A percentile compares a stretch with the other conserved stretches of the same genome.
Conservation (phyloP, 129 eudicot species). For the Artemisia tridentata region DNA sequence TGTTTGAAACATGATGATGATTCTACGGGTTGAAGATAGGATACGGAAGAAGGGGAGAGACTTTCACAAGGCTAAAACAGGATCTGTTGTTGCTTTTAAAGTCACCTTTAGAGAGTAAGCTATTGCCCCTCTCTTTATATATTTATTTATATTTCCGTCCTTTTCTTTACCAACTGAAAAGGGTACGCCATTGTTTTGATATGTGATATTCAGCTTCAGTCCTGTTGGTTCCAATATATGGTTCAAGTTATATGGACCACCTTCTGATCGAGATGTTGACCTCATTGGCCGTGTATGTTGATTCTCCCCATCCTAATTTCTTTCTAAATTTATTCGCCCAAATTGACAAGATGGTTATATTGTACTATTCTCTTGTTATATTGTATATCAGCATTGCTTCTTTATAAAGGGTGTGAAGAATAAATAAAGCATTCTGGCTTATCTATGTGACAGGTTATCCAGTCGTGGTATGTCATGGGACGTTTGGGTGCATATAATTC, state of each 20-base stretch:
- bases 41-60: conserved; percentile 69
- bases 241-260: conserved; percentile 83
- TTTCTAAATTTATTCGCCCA: background rate
- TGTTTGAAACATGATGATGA: no score
- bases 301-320: conserved; percentile 9
- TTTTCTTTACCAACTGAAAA: conserved; percentile 4
- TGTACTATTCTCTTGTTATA: background rate
- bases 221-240: conserved; percentile 90
- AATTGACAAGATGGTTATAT: background rate
- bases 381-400: background rate
- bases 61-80: conserved; percentile 81
- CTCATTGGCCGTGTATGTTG: conserved; percentile 81
- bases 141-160: background rate
- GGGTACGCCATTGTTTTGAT: background rate
- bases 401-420: background rate
- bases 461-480: conserved; percentile 97
- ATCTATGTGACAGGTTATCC: conserved; percentile 69
- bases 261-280: conserved; percentile 93
- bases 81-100: conserved; percentile 86
- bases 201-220: conserved; percentile 65
- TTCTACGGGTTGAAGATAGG: conserved; percentile 60
- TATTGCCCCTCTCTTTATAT: background rate
- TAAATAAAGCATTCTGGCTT: conserved; percentile 8
- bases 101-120: conserved; percentile 97
- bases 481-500: conserved; percentile 91